Base-by-base conservation (phyloP, 2,329 filamentous ascomycete genomes). In the Lizonia empirigonia region DNA sequence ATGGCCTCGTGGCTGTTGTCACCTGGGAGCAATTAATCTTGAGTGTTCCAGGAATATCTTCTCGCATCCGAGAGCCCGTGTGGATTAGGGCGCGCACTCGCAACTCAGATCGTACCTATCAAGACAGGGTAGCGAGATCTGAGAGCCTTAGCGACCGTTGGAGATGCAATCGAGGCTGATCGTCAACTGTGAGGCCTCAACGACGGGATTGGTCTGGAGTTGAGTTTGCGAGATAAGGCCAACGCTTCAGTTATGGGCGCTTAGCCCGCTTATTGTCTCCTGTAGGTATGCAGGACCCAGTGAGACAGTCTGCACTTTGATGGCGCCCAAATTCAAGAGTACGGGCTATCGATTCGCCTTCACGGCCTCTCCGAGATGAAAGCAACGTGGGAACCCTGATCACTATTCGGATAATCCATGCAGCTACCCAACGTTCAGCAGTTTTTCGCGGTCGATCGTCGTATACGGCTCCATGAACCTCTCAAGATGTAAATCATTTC, bases 1-100 rank as follows among this genome's bases (percentile, higher is more conserved):
- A 50, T 46, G 55, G 49, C 40, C 38, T 39, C 32, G 38, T 51
- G 44, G 55, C 36, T 57, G 35, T 46, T 41, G 39, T 44, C 26
- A 36, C 33, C 15, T 7, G 37, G n/a, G 26, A 23, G 30, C 8
- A 18, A 10, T 15, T 6, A 19, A 34, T 22, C 26, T 45, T 45
- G 36, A 47, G 35, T 48, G 36, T 50, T 35, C 33, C 44, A 36
- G 34, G 32, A 55, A 53, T 36, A 47, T 44, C 33, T 19, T 10
- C 42, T 26, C 23, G 44, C 22, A 16, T 32, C 20, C 26, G 16
- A 48, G n/a, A 16, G 30, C 29, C 35, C 23, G 39, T 34, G 39
- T 40, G 12, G 20, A 24, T 7, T 13, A 42, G 42, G n/a, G 16
- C 26, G 42, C 18, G 41, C n/a, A 37, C 10, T 42, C 22, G 26